These are phyloP conservation scores for Yarrowia bubula DNA, from an alignment of 805 yeast genomes.

Conservation along the genomic window DNA sequence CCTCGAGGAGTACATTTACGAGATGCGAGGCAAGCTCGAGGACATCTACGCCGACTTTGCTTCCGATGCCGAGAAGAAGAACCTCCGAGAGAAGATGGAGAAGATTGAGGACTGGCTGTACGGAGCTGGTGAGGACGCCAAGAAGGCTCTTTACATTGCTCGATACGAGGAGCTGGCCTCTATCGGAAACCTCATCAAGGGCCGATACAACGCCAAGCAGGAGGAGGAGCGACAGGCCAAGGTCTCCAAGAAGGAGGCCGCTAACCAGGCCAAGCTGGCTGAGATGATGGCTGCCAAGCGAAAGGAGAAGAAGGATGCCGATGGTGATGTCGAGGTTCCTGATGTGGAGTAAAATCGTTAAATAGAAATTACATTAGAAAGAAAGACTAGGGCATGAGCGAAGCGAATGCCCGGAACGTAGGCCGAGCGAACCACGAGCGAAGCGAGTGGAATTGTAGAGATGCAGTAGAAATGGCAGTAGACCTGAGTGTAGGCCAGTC, in stretches of 20 bases:
- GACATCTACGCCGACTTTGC: slow-evolving; percentile 88
- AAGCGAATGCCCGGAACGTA: too few species aligned
- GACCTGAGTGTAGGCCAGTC: too few species aligned
- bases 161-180: slow-evolving; percentile 96
- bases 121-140: slow-evolving; percentile 94
- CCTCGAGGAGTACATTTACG: slow-evolving; percentile 96
- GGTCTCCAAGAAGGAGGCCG: slow-evolving; percentile 84
- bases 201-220: slow-evolving; percentile 89
- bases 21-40: slow-evolving; percentile 93
- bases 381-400: neutral
- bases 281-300: slow-evolving; percentile 79
- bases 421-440: too few species aligned
- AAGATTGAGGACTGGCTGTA: slow-evolving; percentile 98
- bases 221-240: slow-evolving; percentile 91
- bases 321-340: slow-evolving; percentile 31
- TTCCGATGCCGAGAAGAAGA: slow-evolving; percentile 82
- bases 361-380: slow-evolving; percentile 12
- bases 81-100: slow-evolving; percentile 65
- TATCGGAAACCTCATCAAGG: slow-evolving; percentile 90
- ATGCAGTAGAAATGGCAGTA: too few species aligned
- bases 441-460: too few species aligned
- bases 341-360: slow-evolving; percentile 24
- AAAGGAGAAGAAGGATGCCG: slow-evolving; percentile 38
- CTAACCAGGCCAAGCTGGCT: slow-evolving; percentile 76
- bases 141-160: slow-evolving; percentile 96